Base-by-base conservation (phyloP, 352 stramenopile species). In the Phytophthora rubi region DNA sequence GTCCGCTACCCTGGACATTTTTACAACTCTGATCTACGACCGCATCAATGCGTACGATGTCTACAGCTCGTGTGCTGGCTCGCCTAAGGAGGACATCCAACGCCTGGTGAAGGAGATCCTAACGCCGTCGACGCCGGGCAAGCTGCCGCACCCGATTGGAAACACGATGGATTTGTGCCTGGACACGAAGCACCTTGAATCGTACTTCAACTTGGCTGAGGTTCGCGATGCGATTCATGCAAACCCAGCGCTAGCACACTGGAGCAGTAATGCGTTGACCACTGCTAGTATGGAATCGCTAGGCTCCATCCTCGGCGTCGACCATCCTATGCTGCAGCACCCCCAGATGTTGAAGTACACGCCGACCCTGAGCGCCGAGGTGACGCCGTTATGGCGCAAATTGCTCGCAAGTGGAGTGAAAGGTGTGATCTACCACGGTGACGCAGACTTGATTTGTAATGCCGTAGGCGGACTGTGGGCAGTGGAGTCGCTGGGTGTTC, bases 171-270 rank as follows among this genome's bases (percentile, higher is more conserved):
- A 78, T 23, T 75, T 97, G 79, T 93, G 84, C 16, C 62, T 92
- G 37, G 80, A 91, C 35, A 80, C 75, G 65, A 79, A 67, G 21
- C 71, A 76, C n/a, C 44, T 82, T 16, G 79, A 92, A 30, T 52
- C 76, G 37, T 98, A 92, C 76, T 85, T 98, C 32, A 90, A 91
- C 15, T 59, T 85, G 7, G 57, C 78, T 0, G 57, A 75, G 1
- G 92, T 98, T 6, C 84, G 84, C 18, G 68, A 85, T 21, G 86
- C 89, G 12, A 82, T 98, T 51, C 90, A 98, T 71, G 83, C 94
- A 7, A 81, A 86, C 30, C 53, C 60, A 0, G 65, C 74, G 42
- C 79, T 89, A 16, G 64, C 64, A 0, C 63, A 74, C n/a, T 89
- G 81, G 81, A 79, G 62, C 45, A 65, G 69, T 16, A 68, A 83